Evolutionary conservation across 352 stramenopile genomes (phyloP).

Genomic region (Peronospora belbahrii): DNA sequence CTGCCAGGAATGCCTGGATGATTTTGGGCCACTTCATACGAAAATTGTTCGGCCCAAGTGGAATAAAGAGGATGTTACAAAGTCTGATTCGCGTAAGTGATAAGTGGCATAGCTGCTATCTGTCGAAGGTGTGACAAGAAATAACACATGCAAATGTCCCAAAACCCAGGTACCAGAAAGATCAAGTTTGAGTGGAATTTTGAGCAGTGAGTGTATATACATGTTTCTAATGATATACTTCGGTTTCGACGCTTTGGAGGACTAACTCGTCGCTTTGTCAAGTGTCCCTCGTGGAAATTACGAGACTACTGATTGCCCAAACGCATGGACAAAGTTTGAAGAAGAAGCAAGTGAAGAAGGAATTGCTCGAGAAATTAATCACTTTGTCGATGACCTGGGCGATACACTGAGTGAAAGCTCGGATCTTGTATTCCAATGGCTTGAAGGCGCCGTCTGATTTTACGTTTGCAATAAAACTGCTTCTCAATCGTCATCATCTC

Average conservation of each 20-base stretch:
- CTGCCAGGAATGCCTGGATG: slow-evolving; percentile 68
- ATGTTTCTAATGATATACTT: too few relatives aligned
- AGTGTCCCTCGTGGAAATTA: slow-evolving; percentile 16
- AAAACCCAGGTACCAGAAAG: slow-evolving; percentile 6
- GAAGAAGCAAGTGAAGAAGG: slow-evolving; percentile 5
- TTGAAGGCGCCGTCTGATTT: slow-evolving; percentile 39
- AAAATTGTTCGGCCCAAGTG: slow-evolving; percentile 56
- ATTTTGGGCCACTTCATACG: slow-evolving; percentile 66
- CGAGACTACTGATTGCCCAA: slow-evolving; percentile 1
- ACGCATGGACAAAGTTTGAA: neutral
- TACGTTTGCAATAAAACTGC: slow-evolving; percentile 5
- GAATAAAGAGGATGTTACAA: slow-evolving; percentile 22
- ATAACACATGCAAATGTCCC: neutral
- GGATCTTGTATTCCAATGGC: slow-evolving; percentile 52
- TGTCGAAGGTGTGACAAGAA: too few relatives aligned
- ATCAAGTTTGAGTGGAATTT: slow-evolving; percentile 59
- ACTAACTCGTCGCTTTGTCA: slow-evolving; percentile 3
- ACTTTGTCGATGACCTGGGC: slow-evolving; percentile 21
- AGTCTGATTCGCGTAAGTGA: slow-evolving; percentile 19
- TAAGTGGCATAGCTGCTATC: too few relatives aligned
- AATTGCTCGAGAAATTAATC: slow-evolving; percentile 1
- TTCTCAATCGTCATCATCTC: slow-evolving; percentile 2
- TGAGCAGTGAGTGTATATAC: slow-evolving; percentile 31
- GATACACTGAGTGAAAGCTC: slow-evolving; percentile 31
- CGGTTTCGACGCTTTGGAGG: neutral